Evolutionary conservation across 2,329 filamentous ascomycete species (phyloP).

Genomic region (Pestalotiopsis sp.): DNA sequence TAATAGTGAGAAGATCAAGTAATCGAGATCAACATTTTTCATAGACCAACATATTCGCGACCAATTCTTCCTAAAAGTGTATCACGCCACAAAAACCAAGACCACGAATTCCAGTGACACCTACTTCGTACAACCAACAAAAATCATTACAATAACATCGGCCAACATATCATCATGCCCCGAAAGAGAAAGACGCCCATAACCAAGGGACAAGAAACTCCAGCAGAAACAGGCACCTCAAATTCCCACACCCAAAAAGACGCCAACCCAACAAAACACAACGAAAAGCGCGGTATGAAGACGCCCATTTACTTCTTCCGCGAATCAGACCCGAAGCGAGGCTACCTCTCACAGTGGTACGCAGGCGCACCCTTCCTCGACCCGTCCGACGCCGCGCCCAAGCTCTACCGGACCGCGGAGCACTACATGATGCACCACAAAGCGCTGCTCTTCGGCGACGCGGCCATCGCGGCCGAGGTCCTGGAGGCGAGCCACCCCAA

Average conservation of each 20-base stretch:
- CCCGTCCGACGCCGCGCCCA: conserved; percentile 29
- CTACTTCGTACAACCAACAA: neutral
- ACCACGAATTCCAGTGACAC: no score
- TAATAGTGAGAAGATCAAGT: no score
- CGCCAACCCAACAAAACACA: neutral
- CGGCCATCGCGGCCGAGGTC: conserved; percentile 44
- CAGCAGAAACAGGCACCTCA: neutral
- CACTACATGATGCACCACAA: conserved; percentile 40
- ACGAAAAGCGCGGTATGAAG: conserved; percentile 2
- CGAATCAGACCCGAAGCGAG: conserved; percentile 44
- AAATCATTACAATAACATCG: no score
- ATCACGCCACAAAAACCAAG: no score
- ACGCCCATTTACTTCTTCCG: conserved; percentile 46
- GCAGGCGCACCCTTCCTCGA: conserved; percentile 44
- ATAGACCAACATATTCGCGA: no score
- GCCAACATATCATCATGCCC: neutral
- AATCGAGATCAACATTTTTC: no score
- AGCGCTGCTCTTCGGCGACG: conserved; percentile 32
- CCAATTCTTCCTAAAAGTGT: no score
- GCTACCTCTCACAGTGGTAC: conserved; percentile 67
- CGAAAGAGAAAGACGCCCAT: neutral
- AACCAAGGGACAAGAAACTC: neutral
- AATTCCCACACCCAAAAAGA: neutral
- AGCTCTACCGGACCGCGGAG: conserved; percentile 50
- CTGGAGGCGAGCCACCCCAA: conserved; percentile 46